Evolutionary conservation across 2,329 filamentous ascomycete species (phyloP).

Genomic region (Colletotrichum neosansevieriae): DNA sequence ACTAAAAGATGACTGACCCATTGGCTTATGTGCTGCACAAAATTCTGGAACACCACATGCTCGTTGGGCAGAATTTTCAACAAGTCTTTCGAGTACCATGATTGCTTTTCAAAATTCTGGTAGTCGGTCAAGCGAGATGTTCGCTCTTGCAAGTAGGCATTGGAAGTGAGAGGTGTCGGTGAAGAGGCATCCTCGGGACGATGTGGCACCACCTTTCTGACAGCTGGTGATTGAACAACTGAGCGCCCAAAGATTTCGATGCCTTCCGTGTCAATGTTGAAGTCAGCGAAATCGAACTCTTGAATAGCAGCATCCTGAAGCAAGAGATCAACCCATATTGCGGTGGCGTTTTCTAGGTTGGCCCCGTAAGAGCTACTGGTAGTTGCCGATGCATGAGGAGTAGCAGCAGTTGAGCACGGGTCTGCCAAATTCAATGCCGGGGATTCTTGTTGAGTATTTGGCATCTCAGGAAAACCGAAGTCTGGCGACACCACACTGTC

Average conservation of each 20-base stretch:
- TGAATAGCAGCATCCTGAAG: constrained; percentile 27
- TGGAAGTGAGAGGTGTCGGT: constrained; percentile 4
- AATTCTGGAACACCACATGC: constrained; percentile 32
- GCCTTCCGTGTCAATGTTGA: constrained; percentile 1
- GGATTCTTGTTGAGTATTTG: background rate
- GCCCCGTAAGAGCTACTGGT: constrained; percentile 21
- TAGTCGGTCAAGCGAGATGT: background rate
- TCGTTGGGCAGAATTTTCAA: constrained; percentile 12
- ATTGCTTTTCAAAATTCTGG: constrained; percentile 23
- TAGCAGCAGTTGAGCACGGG: background rate
- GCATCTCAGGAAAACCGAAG: background rate
- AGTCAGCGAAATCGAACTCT: constrained; percentile 18
- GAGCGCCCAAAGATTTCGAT: constrained; percentile 16
- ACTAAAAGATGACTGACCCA: constrained; percentile 6
- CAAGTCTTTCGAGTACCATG: constrained; percentile 15
- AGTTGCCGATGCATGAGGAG: background rate
- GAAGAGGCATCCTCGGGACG: background rate
- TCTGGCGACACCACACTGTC: background rate
- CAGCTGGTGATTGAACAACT: constrained; percentile 5
- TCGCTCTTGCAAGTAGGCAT: constrained; percentile 23
- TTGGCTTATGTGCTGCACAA: constrained; percentile 29
- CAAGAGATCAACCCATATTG: constrained; percentile 36
- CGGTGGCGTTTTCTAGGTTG: constrained; percentile 32
- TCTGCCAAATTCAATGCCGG: background rate
- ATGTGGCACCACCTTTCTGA: background rate